These are phyloP conservation scores for Microcera coccophila DNA, from an alignment of 2,329 filamentous ascomycete species.

Conservation along the genomic window DNA sequence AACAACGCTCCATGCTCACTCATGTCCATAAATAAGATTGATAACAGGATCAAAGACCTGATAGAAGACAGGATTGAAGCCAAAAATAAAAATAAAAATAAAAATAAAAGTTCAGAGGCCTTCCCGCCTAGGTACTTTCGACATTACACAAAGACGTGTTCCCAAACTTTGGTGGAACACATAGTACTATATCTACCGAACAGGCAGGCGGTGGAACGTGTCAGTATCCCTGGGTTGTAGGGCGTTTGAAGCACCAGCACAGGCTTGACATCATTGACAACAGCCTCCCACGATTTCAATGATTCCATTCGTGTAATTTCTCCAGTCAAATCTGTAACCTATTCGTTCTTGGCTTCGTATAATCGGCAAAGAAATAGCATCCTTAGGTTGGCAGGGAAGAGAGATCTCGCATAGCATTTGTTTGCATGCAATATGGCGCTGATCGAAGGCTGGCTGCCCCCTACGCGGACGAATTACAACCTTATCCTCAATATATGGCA, in stretches of 20 bases:
- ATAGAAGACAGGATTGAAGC: too few relatives aligned
- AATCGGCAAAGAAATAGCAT: background rate
- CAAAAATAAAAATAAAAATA: too few relatives aligned
- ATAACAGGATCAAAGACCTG: too few relatives aligned
- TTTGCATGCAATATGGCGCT: constrained; percentile 39
- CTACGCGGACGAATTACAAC: constrained; percentile 56
- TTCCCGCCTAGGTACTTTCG: too few relatives aligned
- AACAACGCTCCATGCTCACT: too few relatives aligned
- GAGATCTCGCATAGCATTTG: background rate
- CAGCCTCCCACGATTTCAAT: too few relatives aligned
- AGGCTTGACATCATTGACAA: constrained; percentile 24
- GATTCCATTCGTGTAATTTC: background rate
- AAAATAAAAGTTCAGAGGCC: too few relatives aligned
- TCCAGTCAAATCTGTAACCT: constrained; percentile 1
- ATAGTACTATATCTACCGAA: too few relatives aligned
- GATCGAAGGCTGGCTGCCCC: constrained; percentile 54
- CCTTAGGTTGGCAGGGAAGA: background rate
- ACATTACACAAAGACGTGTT: too few relatives aligned
- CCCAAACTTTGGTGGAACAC: too few relatives aligned
- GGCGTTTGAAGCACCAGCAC: constrained; percentile 6
- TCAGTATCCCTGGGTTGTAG: constrained; percentile 20
- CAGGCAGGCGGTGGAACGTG: constrained; percentile 23
- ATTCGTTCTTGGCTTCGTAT: background rate
- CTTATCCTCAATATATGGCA: constrained; percentile 50
- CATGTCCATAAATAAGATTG: too few relatives aligned